phyloP scores from a whole-genome alignment of 768 basidiomycete species.

The Mycena vitilis region DNA sequence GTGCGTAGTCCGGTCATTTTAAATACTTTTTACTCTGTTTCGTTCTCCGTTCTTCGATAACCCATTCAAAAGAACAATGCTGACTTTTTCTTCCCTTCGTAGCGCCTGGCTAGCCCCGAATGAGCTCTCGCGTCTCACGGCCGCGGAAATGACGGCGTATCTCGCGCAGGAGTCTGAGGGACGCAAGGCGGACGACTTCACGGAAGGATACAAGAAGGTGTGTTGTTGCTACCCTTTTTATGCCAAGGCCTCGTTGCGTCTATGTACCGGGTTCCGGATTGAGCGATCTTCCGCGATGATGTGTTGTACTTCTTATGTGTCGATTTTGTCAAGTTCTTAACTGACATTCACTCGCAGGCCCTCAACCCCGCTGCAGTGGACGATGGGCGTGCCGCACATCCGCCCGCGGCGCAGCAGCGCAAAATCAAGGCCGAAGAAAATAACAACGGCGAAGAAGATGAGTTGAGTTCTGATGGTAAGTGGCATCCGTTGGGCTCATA shows the following conservation, averaged over 20 bases:
- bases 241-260: no score
- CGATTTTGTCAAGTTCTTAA: no score
- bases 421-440: slow-evolving; percentile 25
- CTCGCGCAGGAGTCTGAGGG: slow-evolving; percentile 69
- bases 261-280: not conserved
- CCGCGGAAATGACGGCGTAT: slow-evolving; percentile 86
- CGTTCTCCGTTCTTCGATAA: no score
- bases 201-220: slow-evolving; percentile 67
- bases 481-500: slow-evolving; percentile 36
- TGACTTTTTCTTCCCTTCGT: slow-evolving; percentile 11
- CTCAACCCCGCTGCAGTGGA: slow-evolving; percentile 51
- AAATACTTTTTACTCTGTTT: no score
- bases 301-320: no score
- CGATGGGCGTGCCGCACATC: slow-evolving; percentile 26
- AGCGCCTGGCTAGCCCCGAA: slow-evolving; percentile 90
- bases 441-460: slow-evolving; percentile 22
- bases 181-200: slow-evolving; percentile 80
- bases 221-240: not conserved
- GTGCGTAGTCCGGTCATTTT: no score
- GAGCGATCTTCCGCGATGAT: no score
- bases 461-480: slow-evolving; percentile 32
- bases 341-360: slow-evolving; percentile 42
- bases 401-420: slow-evolving; percentile 3
- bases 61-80: no score
- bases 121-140: slow-evolving; percentile 83